Percentiles rank a stretch among this genome's conserved stretches.
These are phyloP conservation scores for Chrysosporium queenslandicum DNA, from an alignment of 2,329 filamentous ascomycete genomes.

Conservation along the genomic window DNA sequence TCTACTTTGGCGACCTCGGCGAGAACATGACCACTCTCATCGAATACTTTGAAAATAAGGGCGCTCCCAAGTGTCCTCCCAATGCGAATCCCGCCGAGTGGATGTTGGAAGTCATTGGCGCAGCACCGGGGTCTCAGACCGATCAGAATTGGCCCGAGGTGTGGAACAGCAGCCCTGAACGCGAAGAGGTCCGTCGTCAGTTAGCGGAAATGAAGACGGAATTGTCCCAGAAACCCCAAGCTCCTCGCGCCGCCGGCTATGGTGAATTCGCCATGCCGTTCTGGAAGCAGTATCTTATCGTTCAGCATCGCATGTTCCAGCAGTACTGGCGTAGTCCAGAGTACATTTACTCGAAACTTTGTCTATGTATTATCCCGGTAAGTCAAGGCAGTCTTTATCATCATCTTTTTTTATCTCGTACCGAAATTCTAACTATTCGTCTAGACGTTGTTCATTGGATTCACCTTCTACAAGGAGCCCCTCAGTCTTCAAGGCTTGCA, in stretches of 20 bases:
- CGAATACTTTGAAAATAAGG: constrained; percentile 56
- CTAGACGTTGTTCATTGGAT: constrained; percentile 65
- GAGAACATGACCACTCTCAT: constrained; percentile 49
- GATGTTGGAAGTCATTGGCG: constrained; percentile 54
- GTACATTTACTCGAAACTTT: constrained; percentile 76
- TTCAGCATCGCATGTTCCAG: constrained; percentile 66
- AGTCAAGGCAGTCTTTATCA: background rate
- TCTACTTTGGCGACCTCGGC: constrained; percentile 61
- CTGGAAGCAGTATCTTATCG: constrained; percentile 54
- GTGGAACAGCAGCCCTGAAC: constrained; percentile 47
- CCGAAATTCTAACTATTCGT: constrained; percentile 4
- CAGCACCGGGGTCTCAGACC: constrained; percentile 49
- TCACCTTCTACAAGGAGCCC: constrained; percentile 66
- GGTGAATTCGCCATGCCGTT: constrained; percentile 76
- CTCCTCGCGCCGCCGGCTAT: constrained; percentile 13
- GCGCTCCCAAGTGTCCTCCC: constrained; percentile 51
- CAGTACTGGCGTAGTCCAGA: constrained; percentile 86
- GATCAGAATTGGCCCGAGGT: constrained; percentile 47
- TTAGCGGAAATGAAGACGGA: constrained; percentile 45
- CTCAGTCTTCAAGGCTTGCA: constrained; percentile 71
- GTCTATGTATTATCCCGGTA: constrained; percentile 52
- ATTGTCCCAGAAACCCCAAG: constrained; percentile 25
- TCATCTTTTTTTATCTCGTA: background rate
- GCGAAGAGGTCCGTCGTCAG: constrained; percentile 32
- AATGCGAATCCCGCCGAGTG: constrained; percentile 67